Evolutionary conservation across 163 green algal species (phyloP).

Genomic region (Scenedesmus sp.): DNA sequence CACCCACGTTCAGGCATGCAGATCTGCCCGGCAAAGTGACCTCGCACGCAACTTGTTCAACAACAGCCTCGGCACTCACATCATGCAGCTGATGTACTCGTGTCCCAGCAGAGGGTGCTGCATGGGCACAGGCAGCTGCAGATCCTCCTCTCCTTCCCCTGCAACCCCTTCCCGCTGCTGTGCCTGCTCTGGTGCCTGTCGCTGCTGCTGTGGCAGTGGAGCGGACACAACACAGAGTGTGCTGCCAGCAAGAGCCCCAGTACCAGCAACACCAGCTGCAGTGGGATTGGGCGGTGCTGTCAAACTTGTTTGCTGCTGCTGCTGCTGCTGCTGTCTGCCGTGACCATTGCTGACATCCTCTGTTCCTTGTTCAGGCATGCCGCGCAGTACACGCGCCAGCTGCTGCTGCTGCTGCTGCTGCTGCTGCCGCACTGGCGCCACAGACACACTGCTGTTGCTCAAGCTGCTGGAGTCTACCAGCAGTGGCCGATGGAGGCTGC

Average conservation of each 20-base stretch:
- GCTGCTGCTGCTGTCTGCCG: slow-evolving; percentile 2
- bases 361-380: background rate
- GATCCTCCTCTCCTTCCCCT: background rate
- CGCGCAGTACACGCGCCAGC: background rate
- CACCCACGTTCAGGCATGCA: too few relatives aligned
- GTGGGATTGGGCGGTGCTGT: background rate
- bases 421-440: background rate
- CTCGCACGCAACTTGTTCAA: background rate
- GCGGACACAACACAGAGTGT: background rate
- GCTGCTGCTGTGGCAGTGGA: background rate
- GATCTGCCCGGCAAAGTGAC: too few relatives aligned
- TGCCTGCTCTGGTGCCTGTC: background rate
- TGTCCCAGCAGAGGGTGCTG: slow-evolving; percentile 19
- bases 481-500: background rate
- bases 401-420: background rate
- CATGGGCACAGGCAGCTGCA: background rate
- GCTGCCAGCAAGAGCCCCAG: background rate
- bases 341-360: background rate
- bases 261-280: background rate
- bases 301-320: background rate
- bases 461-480: background rate
- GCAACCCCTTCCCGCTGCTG: background rate
- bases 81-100: slow-evolving; percentile 23
- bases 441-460: background rate
- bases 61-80: background rate